Conservation (phyloP, 2,329 filamentous ascomycete genomes). For the Hysterium pulicare region DNA sequence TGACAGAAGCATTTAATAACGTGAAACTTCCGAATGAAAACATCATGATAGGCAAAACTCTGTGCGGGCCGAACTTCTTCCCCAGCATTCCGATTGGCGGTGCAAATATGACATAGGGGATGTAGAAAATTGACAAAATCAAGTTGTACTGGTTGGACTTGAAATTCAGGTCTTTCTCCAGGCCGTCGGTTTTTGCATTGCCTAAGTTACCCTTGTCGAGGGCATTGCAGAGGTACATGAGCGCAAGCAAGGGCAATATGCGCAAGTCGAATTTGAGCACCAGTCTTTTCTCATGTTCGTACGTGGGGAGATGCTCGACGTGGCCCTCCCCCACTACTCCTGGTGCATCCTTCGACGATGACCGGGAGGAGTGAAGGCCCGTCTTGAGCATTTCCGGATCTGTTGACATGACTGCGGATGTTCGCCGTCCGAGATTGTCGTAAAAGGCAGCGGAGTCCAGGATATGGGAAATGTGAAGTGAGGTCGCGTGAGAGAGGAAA, state of each 20-base stretch:
- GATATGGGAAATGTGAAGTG: conserved; percentile 8
- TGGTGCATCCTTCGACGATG: conserved; percentile 22
- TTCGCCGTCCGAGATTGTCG: not conserved
- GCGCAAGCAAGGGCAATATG: conserved; percentile 55
- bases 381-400: conserved; percentile 29
- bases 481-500: conserved; percentile 2
- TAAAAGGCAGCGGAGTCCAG: conserved; percentile 1
- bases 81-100: conserved; percentile 64
- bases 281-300: conserved; percentile 39
- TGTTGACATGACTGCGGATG: conserved; percentile 18
- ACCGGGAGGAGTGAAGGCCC: conserved; percentile 23
- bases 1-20: conserved; percentile 53
- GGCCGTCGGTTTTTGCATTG: conserved; percentile 45
- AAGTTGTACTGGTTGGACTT: conserved; percentile 64
- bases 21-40: conserved; percentile 65
- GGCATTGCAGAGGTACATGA: conserved; percentile 59
- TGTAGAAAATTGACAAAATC: conserved; percentile 68
- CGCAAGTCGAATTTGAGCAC: conserved; percentile 55
- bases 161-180: conserved; percentile 57
- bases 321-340: conserved; percentile 24
- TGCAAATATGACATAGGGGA: conserved; percentile 69
- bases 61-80: conserved; percentile 63
- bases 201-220: conserved; percentile 35
- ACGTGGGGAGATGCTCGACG: conserved; percentile 31
- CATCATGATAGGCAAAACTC: conserved; percentile 66